These are phyloP conservation scores for Stygiomarasmius scandens DNA, from an alignment of 1,284 basidiomycete species.

Conservation along the genomic window DNA sequence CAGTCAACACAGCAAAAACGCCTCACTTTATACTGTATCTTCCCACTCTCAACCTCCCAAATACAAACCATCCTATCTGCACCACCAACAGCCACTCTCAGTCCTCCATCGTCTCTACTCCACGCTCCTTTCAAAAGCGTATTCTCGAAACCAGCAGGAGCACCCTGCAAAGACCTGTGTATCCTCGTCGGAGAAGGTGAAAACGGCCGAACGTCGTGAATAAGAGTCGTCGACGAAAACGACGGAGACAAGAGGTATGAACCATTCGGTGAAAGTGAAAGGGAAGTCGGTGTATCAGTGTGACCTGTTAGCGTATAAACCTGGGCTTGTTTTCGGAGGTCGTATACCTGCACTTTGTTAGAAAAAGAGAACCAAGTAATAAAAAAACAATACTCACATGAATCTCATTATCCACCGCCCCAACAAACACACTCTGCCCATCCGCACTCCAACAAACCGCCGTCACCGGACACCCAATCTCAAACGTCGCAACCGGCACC, in stretches of 20 bases:
- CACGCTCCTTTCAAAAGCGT: slow-evolving; percentile 80
- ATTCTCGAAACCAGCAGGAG: slow-evolving; percentile 91
- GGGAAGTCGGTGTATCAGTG: slow-evolving; percentile 85
- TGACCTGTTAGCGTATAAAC: slow-evolving; percentile 80
- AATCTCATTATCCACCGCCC: slow-evolving; percentile 90
- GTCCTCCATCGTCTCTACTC: slow-evolving; percentile 76
- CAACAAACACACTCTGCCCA: slow-evolving; percentile 85
- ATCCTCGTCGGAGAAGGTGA: slow-evolving; percentile 80
- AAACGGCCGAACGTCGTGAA: slow-evolving; percentile 92
- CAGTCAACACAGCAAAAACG: slow-evolving; percentile 2
- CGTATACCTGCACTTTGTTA: slow-evolving; percentile 80
- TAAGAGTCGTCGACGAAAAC: slow-evolving; percentile 83
- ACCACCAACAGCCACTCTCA: slow-evolving; percentile 76
- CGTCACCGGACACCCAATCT: slow-evolving; percentile 88
- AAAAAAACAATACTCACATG: slow-evolving; percentile 61
- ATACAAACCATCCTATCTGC: slow-evolving; percentile 87
- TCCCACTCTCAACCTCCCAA: slow-evolving; percentile 89
- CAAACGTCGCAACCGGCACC: slow-evolving; percentile 76
- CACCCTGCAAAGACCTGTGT: slow-evolving; percentile 79
- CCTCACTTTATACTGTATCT: slow-evolving; percentile 81
- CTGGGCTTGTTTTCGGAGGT: slow-evolving; percentile 80
- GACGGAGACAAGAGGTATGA: slow-evolving; percentile 84
- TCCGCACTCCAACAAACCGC: slow-evolving; percentile 90
- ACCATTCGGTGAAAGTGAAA: slow-evolving; percentile 88
- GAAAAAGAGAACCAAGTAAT: slow-evolving; percentile 8